A percentile compares a stretch with the other conserved stretches of the same genome.
These are phyloP conservation scores for Straminergon stramineum DNA, from an alignment of 225 moss, liverwort and hornwort species.

Conservation along the genomic window DNA sequence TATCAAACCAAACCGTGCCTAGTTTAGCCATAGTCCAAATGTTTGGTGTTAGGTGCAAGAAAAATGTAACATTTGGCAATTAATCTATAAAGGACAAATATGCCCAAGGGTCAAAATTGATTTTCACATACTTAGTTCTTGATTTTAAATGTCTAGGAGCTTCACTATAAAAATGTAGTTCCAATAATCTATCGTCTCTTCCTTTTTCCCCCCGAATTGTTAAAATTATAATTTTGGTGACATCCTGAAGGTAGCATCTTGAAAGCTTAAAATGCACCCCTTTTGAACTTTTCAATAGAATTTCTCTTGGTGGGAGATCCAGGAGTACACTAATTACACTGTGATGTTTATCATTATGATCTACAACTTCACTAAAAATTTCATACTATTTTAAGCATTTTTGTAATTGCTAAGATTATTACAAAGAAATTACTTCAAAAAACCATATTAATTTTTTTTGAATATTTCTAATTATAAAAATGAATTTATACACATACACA, in stretches of 20 bases:
- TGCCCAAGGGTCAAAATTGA: fast-evolving
- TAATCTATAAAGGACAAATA: background rate
- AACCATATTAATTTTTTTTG: no score
- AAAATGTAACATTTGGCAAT: background rate
- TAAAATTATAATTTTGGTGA: background rate
- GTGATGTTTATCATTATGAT: background rate
- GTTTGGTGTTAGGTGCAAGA: background rate
- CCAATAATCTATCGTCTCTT: fast-evolving
- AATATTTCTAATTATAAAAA: no score
- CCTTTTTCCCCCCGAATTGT: no score
- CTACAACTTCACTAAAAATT: background rate
- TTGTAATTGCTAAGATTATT: background rate
- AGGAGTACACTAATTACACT: background rate
- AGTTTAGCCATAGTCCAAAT: fast-evolving
- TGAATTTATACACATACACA: no score
- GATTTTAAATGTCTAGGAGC: background rate
- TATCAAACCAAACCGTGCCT: background rate
- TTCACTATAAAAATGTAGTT: background rate
- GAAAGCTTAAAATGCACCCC: background rate
- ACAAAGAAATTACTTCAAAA: no score
- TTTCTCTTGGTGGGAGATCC: background rate
- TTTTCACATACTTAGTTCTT: background rate
- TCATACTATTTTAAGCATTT: background rate
- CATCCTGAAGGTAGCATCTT: background rate
- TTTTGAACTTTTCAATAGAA: background rate